Conservation (phyloP, 2,329 filamentous ascomycete species). For the Aspergillus piperis region DNA sequence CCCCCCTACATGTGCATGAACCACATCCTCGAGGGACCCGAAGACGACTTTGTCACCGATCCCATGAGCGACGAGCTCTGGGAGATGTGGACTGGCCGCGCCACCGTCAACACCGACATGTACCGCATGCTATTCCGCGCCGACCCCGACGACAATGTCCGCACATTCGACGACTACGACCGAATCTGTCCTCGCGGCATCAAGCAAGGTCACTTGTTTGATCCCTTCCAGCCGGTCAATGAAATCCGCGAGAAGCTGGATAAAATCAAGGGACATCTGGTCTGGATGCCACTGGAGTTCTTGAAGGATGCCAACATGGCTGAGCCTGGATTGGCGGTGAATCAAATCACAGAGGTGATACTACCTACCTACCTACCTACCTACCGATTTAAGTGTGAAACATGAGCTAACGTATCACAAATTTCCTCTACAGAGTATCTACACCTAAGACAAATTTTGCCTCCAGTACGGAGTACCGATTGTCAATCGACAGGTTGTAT, state of each 20-base stretch:
- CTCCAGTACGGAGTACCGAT: neutral
- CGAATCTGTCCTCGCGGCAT: slow-evolving; percentile 68
- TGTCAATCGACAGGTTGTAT: neutral
- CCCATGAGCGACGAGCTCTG: slow-evolving; percentile 70
- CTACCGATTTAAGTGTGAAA: neutral
- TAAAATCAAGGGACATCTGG: slow-evolving; percentile 80
- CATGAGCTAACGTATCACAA: neutral
- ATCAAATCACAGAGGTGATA: slow-evolving; percentile 83
- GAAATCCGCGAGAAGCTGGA: slow-evolving; percentile 76
- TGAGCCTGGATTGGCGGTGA: slow-evolving; percentile 82
- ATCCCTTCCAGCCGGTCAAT: slow-evolving; percentile 70
- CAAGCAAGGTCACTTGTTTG: slow-evolving; percentile 84
- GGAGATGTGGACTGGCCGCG: slow-evolving; percentile 71
- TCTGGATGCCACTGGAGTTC: slow-evolving; percentile 94
- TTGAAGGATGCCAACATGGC: slow-evolving; percentile 84
- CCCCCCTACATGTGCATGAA: slow-evolving; percentile 72
- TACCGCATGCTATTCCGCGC: slow-evolving; percentile 81
- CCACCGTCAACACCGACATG: slow-evolving; percentile 74
- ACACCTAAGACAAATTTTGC: slow-evolving; percentile 26
- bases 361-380: neutral
- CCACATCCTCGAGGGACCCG: slow-evolving; percentile 68
- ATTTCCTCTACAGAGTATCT: slow-evolving; percentile 33
- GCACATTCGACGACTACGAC: slow-evolving; percentile 88
- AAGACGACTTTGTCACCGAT: slow-evolving; percentile 71
- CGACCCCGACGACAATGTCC: slow-evolving; percentile 88